Evolutionary conservation across 176 grass and related monocot species (phyloP), one percentile per base, ranked within the genome.

Genomic region (Eleusine coracana): DNA sequence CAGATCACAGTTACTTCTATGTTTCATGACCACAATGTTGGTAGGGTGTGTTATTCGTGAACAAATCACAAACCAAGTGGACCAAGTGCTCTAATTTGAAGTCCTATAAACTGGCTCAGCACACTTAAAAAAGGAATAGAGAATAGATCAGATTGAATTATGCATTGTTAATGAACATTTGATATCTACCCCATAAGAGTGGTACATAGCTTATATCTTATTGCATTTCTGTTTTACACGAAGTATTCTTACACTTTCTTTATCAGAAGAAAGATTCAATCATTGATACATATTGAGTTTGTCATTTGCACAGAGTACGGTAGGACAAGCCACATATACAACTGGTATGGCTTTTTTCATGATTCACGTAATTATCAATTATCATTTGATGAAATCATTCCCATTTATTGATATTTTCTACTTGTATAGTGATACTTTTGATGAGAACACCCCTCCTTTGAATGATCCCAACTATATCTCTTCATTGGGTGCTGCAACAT

Each of bases 381-480:
- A 27, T 10, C 1, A 11, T 42, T 58, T 44, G 41, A 79, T 83
- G 31, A 84, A 18, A 39, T 49, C 62, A 39, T 64, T 66, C 42
- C 85, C 50, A 77, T 45, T 90, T 77, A 14, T 66, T 75, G 29
- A 27, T n/a, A 75, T 73, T 20, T 83, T 77, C 18, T 73, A n/a
- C 87, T 28, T 81, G 34, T 77, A 27, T 71, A 97, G 94, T 84
- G 94, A 97, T 71, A 97, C 91, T 75, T 97, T 97, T 93, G 94
- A 97, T 82, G 94, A 97, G 75, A 97, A 97, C 61, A 91, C 91
- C 37, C 94, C 94, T 83, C 94, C 94, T 51, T 42, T 88, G 68
- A 88, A 81, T 79, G 85, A 97, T 54, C 91, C 94, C n/a, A 87
- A 91, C 4, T 97, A 97, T 69, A 91, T 97, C 60, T 91, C 91